Evolutionary conservation across 1,284 basidiomycete species (phyloP).

Genomic region (Trichosporon coremiiforme): DNA sequence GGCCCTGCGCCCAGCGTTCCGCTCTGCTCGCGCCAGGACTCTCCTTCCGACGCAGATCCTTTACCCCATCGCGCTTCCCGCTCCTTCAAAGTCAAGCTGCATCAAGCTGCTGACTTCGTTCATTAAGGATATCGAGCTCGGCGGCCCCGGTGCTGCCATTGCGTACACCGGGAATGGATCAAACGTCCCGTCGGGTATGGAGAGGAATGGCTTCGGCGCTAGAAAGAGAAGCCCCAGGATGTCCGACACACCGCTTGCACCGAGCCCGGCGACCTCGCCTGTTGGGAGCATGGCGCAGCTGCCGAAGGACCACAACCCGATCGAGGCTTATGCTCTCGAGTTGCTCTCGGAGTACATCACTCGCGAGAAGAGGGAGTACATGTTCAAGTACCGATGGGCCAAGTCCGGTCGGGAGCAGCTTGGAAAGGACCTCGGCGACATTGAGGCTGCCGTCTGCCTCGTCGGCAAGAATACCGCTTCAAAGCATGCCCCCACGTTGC

Average conservation of each 20-base stretch:
- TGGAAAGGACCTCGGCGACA: slow-evolving; percentile 53
- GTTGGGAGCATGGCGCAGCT: not conserved
- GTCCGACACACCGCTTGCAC: not conserved
- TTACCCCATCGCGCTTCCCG: slow-evolving; percentile 49
- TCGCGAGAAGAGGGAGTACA: slow-evolving; percentile 55
- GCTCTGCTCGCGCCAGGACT: slow-evolving; percentile 51
- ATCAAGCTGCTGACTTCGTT: slow-evolving; percentile 45
- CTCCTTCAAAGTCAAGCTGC: slow-evolving; percentile 49
- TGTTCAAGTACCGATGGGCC: slow-evolving; percentile 54
- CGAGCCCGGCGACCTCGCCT: not conserved
- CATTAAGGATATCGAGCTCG: slow-evolving; percentile 38
- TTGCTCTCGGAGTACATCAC: slow-evolving; percentile 52
- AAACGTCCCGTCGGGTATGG: not conserved
- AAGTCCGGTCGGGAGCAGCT: slow-evolving; percentile 52
- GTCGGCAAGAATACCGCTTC: slow-evolving; percentile 34
- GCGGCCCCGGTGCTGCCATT: slow-evolving; percentile 30
- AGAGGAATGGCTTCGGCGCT: not conserved
- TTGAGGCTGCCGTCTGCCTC: slow-evolving; percentile 48
- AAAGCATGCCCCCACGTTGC: slow-evolving; percentile 33
- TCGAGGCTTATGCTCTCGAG: slow-evolving; percentile 50
- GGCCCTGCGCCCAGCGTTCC: slow-evolving; percentile 50
- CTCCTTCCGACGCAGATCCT: slow-evolving; percentile 39
- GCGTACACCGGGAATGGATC: slow-evolving; percentile 23
- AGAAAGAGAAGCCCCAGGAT: slow-evolving; percentile 21
- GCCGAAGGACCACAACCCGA: slow-evolving; percentile 34